Conservation (phyloP, 2,329 filamentous ascomycete genomes). For the Echinosphaeria canescens region DNA sequence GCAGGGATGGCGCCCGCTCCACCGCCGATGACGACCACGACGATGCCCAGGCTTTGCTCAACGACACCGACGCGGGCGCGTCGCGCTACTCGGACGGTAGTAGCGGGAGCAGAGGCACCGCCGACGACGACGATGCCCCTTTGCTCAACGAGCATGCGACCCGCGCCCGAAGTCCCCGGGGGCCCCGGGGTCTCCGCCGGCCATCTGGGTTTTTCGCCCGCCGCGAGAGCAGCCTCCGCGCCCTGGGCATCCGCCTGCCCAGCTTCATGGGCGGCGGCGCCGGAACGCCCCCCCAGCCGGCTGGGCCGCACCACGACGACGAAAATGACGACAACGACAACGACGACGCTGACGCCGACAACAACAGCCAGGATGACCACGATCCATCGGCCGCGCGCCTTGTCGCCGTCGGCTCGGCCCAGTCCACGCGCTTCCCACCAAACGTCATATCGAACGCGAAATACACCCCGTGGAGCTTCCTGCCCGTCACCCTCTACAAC, state of each 20-base stretch:
- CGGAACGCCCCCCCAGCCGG: no score
- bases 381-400: slow-evolving; percentile 51
- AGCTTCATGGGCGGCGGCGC: slow-evolving; percentile 28
- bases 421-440: slow-evolving; percentile 58
- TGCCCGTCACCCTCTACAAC: slow-evolving; percentile 89
- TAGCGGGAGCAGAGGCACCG: slow-evolving; percentile 43
- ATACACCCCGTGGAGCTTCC: slow-evolving; percentile 86
- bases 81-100: slow-evolving; percentile 37
- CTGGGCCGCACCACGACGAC: no score
- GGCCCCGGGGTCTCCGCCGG: no score
- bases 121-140: slow-evolving; percentile 56
- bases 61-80: slow-evolving; percentile 31
- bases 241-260: slow-evolving; percentile 35
- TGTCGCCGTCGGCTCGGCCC: slow-evolving; percentile 53
- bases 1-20: slow-evolving; percentile 29
- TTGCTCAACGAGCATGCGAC: slow-evolving; percentile 28
- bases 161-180: no score
- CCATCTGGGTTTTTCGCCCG: no score
- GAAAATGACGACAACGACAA: slow-evolving; percentile 23
- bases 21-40: no score
- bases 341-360: slow-evolving; percentile 18
- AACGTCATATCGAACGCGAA: slow-evolving; percentile 95
- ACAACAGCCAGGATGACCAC: slow-evolving; percentile 26
- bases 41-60: slow-evolving; percentile 44
- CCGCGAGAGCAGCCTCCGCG: slow-evolving; percentile 15